A percentile compares a stretch with the other conserved stretches of the same genome.
Evolutionary conservation across 2,329 filamentous ascomycete species (phyloP).

Genomic region (Bertia moriformis): DNA sequence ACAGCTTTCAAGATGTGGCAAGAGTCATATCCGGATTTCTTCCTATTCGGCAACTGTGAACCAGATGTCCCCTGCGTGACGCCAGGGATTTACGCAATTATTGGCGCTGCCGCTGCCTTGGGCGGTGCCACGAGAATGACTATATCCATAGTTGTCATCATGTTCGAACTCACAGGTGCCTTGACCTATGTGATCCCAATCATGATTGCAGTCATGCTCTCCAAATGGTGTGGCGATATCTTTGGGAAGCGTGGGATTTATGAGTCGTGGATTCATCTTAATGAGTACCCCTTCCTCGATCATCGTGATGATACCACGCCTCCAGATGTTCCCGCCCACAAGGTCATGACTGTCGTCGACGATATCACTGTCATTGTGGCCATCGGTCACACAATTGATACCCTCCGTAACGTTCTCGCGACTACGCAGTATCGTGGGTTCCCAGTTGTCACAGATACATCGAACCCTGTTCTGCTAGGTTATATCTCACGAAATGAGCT

Average conservation of each 20-base stretch:
- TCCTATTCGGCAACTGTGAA: slow-evolving; percentile 46
- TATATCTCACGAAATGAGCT: background rate
- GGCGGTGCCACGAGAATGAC: slow-evolving; percentile 59
- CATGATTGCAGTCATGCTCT: slow-evolving; percentile 32
- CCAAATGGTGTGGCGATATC: slow-evolving; percentile 1
- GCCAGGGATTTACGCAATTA: slow-evolving; percentile 55
- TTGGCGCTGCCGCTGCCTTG: slow-evolving; percentile 53
- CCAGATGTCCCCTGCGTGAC: slow-evolving; percentile 53
- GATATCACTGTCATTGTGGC: background rate
- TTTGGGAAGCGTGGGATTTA: slow-evolving; percentile 1
- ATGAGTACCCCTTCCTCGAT: slow-evolving; percentile 1
- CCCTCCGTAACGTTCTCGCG: background rate
- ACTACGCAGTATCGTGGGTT: background rate
- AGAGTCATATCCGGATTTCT: slow-evolving; percentile 36
- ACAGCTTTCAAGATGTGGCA: slow-evolving; percentile 50
- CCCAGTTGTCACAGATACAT: background rate
- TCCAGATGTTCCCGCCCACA: background rate
- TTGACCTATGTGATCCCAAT: slow-evolving; percentile 58
- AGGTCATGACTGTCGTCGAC: background rate
- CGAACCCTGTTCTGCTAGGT: background rate
- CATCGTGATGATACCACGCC: background rate
- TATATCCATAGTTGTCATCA: slow-evolving; percentile 58
- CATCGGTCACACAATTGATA: background rate
- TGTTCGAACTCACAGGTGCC: slow-evolving; percentile 61
- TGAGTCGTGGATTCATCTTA: background rate